Base-by-base conservation (phyloP, 305 asterid species). In the Vinca major region DNA sequence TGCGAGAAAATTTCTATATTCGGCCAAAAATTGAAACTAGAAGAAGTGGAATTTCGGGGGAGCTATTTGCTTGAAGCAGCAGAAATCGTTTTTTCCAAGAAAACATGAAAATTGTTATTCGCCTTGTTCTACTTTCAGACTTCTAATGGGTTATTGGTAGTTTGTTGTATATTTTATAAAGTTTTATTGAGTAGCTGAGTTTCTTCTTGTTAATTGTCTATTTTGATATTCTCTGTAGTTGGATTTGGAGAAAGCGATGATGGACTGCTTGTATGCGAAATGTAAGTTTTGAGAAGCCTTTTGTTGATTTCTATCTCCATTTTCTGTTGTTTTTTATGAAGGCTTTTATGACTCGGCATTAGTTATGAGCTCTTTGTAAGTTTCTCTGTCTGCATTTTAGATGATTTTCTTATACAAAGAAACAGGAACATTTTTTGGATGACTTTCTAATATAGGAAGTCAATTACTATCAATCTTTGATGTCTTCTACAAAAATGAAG, bases 231-330 rank as follows among this genome's bases (percentile, higher is more conserved):
- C 7, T 68, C 60, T 62, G 87, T 77, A 94, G 99, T 82, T 94
- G 88, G 96, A 91, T 80, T 75, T 94, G 86, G 93, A 85, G 95
- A 91, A 91, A 72, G 99, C 85, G 53, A 94, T 94, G 99, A 86
- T 94, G 98, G 96, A 94, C 75, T 94, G 99, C 88, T 86, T 94
- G 70, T 89, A 89, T 75, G 99, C 99, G 12, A 94, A 91, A 81
- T 94, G 99, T 94, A 81, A 85, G 96, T 85, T 73, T 56, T 47
- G 65, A 54, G 21, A 20, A 36, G 40, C 66, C 33, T 36, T 16
- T 52, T 65, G 16, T 56, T 40, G 36, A 48, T 65, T 49, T 71
- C 52, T 12, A 65, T 57, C 53, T 26, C 7, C 16, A 17, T 40
- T 16, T 16, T 43, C 48, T 13, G 37, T 52, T 52, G 71, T 47